Evolutionary conservation across 306 rosid genomes (phyloP), one percentile per base, ranked within the genome.

Genomic region (Acacia melanoxylon): DNA sequence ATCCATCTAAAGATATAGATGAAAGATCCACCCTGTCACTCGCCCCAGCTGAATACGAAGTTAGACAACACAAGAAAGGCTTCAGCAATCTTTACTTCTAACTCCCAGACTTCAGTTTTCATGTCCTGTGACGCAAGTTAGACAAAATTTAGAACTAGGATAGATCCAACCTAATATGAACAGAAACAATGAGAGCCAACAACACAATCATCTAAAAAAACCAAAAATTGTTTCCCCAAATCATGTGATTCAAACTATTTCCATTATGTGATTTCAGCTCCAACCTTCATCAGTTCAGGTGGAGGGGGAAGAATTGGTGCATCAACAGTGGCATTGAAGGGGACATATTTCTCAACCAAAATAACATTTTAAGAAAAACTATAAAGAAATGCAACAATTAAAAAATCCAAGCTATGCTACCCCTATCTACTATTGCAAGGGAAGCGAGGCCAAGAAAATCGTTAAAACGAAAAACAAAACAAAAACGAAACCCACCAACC

Each of bases 1-100:
- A 84, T 90, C 97, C 98, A 93, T 92, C 78, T n/a, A 89, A 58
- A 83, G 81, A 75, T 68, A 69, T 75, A 80, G 73, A 77, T 4
- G 80, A 86, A 80, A 68, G 22, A 75, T 68, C 80, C 87, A 37
- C 35, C 52, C 59, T 35, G 19, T 35, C 63, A 83, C 80, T 84
- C 49, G 31, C 76, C 87, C 85, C 76, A 59, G 33, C 6, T 31
- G 22, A 70, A n/a, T 48, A 42, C 75, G 19, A 46, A 61, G 81
- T 29, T 62, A 75, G 71, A 74, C 62, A 69, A 74, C 59, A 78
- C 51, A 46, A 62, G 22, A 81, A 56, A 70, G 70, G 79, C 78
- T 67, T 76, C 78, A 79, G 78, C 85, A 82, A 84, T n/a, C 71
- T 82, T 75, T 76, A 63, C 68, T 81, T 78, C 54, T 29, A 81